Evolutionary conservation across 2,329 filamentous ascomycete species (phyloP).

Genomic region (Apiospora kogelbergensis): DNA sequence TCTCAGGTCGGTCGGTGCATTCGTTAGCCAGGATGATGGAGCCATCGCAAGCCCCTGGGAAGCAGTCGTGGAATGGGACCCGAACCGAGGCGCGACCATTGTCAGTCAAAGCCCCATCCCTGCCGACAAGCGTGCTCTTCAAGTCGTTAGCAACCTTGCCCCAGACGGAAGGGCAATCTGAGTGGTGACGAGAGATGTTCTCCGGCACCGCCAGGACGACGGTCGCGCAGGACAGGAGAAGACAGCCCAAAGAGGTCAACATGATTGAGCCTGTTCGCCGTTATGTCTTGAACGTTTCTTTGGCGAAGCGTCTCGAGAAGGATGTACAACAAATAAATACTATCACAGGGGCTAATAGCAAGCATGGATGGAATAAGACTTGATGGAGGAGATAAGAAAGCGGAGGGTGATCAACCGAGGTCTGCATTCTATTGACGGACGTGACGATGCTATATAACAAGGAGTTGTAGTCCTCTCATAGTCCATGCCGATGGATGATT

Average conservation of each 20-base stretch:
- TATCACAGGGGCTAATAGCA: not conserved
- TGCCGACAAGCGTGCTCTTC: conserved; percentile 20
- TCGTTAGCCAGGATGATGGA: conserved; percentile 29
- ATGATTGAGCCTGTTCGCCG: not conserved
- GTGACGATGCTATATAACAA: not conserved
- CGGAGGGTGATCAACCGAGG: not conserved
- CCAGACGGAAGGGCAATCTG: conserved; percentile 24
- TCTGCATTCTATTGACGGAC: not conserved
- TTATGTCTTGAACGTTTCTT: not conserved
- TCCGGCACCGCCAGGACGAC: not conserved
- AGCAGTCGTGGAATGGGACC: conserved; percentile 30
- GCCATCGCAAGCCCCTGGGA: conserved; percentile 28
- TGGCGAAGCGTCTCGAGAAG: not conserved
- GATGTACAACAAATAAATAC: not conserved
- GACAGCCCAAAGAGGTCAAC: not conserved
- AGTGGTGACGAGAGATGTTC: not conserved
- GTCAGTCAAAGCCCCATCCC: conserved; percentile 22
- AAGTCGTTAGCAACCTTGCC: conserved; percentile 25
- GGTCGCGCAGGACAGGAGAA: not conserved
- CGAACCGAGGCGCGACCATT: conserved; percentile 28
- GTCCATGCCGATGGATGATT: too few relatives aligned
- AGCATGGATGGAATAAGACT: not conserved
- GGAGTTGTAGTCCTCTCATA: too few relatives aligned
- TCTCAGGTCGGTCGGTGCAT: conserved; percentile 26
- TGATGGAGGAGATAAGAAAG: not conserved